Base-by-base conservation (phyloP, 1,139 yeast species). In the Yamadazyma blattariae region DNA sequence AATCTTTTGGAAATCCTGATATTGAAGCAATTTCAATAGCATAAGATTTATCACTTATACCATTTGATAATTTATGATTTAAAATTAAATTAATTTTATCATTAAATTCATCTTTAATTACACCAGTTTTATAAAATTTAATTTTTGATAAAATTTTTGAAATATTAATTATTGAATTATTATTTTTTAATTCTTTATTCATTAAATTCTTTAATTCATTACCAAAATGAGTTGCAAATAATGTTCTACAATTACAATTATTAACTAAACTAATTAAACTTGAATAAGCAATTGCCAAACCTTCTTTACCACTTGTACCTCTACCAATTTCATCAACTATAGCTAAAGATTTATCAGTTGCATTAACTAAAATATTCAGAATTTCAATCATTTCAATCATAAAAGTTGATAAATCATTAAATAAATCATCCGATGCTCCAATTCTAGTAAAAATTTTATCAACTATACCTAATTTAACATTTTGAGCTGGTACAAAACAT, bases 371-470 rank as follows among this genome's bases (percentile, higher is more conserved):
- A 25, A 92, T 89, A 42, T 77, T 72, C 18, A 95, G 82, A 0
- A 96, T 87, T 53, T 92, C 98, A n/a, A 87, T 76, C 97, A 92
- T 90, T 50, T 92, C 97, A 12, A 90, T 96, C 97, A 92, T 89
- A 51, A 92, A 92, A 0, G 98, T 90, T 44, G 96, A 86, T 59
- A 89, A 72, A 46, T 90, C 94, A 40, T 87, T 79, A 52, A 73
- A 88, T 25, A 92, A 64, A 51, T 90, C 96, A 58, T 92, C 98
- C 0, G 94, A 87, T 0, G 97, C 89, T 0, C 97, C 97, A 19
- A 85, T 82, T 28, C 98, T 68, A 25, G 96, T 88, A 52, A 87
- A 90, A 2, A 92, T 75, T 44, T 80, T 81, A 57, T 92, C 97
- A 1, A 89, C 94, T 5, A 88, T 57, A 0, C 96, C 96, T 15